Conservation (phyloP, 1,284 basidiomycete genomes). For the Boletus smithii region DNA sequence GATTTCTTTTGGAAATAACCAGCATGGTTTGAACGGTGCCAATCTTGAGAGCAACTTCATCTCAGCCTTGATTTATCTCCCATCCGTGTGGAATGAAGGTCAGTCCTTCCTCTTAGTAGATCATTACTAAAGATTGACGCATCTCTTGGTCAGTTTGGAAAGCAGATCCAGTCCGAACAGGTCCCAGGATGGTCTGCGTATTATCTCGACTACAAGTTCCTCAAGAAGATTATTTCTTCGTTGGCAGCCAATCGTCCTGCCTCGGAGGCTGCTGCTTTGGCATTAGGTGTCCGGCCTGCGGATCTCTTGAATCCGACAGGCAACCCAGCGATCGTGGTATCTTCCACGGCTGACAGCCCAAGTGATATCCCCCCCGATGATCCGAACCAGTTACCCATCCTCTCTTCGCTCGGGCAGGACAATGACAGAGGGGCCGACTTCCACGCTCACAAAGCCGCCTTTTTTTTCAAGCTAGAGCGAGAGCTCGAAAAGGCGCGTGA, state of each 20-base stretch:
- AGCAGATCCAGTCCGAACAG: constrained; percentile 95
- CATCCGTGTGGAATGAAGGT: constrained; percentile 32
- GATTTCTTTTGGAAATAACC: constrained; percentile 17
- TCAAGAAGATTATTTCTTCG: constrained; percentile 99
- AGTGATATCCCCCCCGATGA: constrained; percentile 24
- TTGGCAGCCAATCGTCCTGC: constrained; percentile 87
- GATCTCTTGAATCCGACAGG: constrained; percentile 42
- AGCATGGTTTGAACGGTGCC: constrained; percentile 34
- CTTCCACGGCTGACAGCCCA: constrained; percentile 9
- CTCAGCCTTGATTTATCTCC: background rate
- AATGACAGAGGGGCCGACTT: constrained; percentile 73
- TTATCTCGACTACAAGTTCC: constrained; percentile 98
- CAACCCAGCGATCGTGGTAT: constrained; percentile 13
- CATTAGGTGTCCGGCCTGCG: constrained; percentile 75
- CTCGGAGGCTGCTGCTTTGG: constrained; percentile 85
- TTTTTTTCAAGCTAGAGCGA: constrained; percentile 98
- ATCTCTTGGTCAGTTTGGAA: constrained; percentile 79
- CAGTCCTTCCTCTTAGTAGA: constrained; percentile 3
- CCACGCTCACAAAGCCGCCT: constrained; percentile 93
- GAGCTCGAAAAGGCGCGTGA: constrained; percentile 90
- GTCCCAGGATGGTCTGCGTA: constrained; percentile 95
- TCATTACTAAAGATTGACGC: background rate
- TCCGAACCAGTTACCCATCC: constrained; percentile 50
- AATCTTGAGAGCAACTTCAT: too few species aligned
- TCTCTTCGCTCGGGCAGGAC: constrained; percentile 59